phyloP scores from a whole-genome alignment of 73 alveolate genomes.

The Paramecium biaurelia region DNA sequence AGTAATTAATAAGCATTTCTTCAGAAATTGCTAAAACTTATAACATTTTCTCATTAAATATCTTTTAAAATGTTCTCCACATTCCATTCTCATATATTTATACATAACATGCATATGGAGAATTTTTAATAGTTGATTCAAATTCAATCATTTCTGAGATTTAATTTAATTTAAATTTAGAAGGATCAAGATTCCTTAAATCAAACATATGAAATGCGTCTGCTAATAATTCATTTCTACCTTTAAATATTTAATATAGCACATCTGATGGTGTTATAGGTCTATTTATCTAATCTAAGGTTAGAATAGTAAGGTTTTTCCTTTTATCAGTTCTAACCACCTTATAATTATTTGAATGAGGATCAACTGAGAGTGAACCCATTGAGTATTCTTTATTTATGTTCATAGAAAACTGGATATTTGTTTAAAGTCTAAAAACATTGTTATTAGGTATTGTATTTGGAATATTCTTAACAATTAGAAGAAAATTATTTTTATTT shows the following conservation, averaged over 20 bases:
- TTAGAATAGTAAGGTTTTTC: neutral
- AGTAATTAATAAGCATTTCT: conserved; percentile 22
- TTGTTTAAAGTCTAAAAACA: neutral
- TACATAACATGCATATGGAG: neutral
- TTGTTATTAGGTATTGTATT: neutral
- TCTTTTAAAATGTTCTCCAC: neutral
- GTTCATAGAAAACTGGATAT: neutral
- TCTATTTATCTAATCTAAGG: neutral
- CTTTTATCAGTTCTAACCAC: neutral
- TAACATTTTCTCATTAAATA: neutral
- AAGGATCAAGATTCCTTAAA: neutral
- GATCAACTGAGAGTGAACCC: neutral
- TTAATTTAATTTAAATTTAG: neutral
- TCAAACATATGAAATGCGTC: neutral
- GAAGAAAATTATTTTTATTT: neutral
- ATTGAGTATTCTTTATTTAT: neutral
- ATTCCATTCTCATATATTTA: neutral
- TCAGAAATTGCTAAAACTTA: neutral
- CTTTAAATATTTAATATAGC: neutral
- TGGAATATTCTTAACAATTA: neutral
- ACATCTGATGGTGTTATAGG: conserved; percentile 15
- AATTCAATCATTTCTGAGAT: neutral
- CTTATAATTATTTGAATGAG: neutral
- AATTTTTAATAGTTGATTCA: neutral
- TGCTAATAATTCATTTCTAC: neutral